phyloP scores from a whole-genome alignment of 179 eudicot genomes.

The Kewa caespitosa region DNA sequence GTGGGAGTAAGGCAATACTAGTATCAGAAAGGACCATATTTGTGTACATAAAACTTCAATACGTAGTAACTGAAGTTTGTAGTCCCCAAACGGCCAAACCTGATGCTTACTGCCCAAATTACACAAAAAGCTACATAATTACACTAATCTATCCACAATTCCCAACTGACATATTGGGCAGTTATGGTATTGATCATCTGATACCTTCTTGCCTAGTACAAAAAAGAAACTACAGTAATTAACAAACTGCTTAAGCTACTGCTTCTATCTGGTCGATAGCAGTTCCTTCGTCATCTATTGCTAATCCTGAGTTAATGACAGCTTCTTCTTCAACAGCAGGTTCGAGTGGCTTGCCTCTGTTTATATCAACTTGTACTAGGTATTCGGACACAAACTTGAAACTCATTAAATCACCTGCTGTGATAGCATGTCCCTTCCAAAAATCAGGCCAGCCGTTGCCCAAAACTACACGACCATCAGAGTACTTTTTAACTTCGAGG shows the following conservation, averaged over 20 bases:
- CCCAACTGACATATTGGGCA: neutral
- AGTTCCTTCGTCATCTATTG: neutral
- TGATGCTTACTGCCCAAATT: conserved; percentile 2
- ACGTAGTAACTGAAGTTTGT: no score
- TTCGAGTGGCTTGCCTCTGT: conserved; percentile 1
- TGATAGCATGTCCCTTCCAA: conserved; percentile 25
- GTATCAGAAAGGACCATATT: no score
- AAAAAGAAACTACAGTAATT: neutral
- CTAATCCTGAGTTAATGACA: neutral
- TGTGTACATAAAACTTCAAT: no score
- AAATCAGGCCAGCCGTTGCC: conserved; percentile 36
- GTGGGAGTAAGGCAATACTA: no score
- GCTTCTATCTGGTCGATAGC: neutral
- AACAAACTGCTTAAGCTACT: neutral
- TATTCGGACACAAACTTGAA: conserved; percentile 26
- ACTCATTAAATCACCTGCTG: conserved; percentile 23
- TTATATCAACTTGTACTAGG: conserved; percentile 26
- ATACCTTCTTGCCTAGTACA: neutral
- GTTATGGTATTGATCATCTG: neutral
- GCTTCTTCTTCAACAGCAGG: conserved; percentile 14
- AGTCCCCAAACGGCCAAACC: no score
- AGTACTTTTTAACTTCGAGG: conserved; percentile 9
- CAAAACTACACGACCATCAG: conserved; percentile 17
- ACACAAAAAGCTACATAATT: neutral
- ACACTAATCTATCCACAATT: neutral